Evolutionary conservation across 768 basidiomycete species (phyloP).

Genomic region (Suillus subaureus): DNA sequence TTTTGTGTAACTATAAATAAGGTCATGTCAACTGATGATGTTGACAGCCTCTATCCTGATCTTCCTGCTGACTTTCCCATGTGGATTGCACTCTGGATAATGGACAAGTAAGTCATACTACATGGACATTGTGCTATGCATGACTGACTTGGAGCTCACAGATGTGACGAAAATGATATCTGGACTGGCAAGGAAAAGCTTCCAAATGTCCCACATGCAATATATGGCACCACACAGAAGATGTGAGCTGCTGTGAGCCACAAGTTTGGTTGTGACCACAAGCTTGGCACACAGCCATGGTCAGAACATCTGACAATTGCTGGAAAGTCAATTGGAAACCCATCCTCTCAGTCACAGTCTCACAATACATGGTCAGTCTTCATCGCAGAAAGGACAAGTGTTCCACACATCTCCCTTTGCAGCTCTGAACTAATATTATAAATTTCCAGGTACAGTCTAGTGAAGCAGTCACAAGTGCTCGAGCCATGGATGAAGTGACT

Average conservation of each 20-base stretch:
- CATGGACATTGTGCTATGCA: no score
- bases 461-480: slow-evolving; percentile 28
- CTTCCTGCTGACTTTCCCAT: slow-evolving; percentile 19
- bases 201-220: neutral
- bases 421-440: no score
- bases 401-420: no score
- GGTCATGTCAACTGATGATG: slow-evolving; percentile 15
- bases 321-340: slow-evolving; percentile 21
- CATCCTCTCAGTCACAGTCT: slow-evolving; percentile 30
- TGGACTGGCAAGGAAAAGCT: slow-evolving; percentile 14
- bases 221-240: slow-evolving; percentile 17
- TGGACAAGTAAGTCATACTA: slow-evolving; percentile 21
- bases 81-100: slow-evolving; percentile 32
- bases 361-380: slow-evolving; percentile 33
- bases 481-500: slow-evolving; percentile 30
- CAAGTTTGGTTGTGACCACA: slow-evolving; percentile 13
- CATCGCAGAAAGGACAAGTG: slow-evolving; percentile 24
- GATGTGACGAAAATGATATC: slow-evolving; percentile 15
- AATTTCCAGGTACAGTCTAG: slow-evolving; percentile 13
- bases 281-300: slow-evolving; percentile 18
- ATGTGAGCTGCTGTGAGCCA: slow-evolving; percentile 27
- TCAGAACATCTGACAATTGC: slow-evolving; percentile 7
- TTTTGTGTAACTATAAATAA: slow-evolving; percentile 16
- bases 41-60: slow-evolving; percentile 17
- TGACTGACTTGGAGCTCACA: neutral